Conservation (phyloP, 371 early-diverging fungal genomes). For the Dinochytrium kinnereticum region DNA sequence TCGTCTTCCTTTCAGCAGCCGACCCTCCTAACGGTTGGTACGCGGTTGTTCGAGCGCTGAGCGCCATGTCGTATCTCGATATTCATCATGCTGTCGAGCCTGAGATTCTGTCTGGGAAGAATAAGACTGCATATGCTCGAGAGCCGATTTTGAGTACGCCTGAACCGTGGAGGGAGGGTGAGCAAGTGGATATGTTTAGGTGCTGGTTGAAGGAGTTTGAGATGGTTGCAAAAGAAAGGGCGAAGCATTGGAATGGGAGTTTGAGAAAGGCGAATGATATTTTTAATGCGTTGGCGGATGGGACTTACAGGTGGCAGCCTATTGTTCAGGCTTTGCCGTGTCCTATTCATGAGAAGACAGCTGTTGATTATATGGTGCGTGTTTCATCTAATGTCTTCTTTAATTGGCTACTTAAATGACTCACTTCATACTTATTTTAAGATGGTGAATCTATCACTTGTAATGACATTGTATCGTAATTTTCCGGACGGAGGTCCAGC, state of each 20-base stretch:
- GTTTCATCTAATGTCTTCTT: background rate
- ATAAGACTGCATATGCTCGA: no score
- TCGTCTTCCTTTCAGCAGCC: background rate
- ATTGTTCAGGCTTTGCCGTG: conserved; percentile 19
- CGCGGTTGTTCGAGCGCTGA: background rate
- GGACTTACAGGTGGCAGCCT: conserved; percentile 31
- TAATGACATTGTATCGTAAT: background rate
- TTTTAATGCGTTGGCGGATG: conserved; percentile 29
- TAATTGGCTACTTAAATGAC: no score
- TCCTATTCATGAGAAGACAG: background rate
- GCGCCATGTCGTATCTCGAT: background rate
- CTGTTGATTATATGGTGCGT: conserved; percentile 13
- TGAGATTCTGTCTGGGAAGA: background rate
- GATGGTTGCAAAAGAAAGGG: background rate
- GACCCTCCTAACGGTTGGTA: background rate
- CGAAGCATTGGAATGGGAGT: conserved; percentile 15
- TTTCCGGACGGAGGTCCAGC: background rate
- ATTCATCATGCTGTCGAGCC: background rate
- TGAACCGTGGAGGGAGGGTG: background rate
- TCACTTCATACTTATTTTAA: background rate
- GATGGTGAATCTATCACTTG: background rate
- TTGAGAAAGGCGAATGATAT: conserved; percentile 13
- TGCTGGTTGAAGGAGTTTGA: conserved; percentile 21
- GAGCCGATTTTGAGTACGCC: background rate
- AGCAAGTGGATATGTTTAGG: background rate